Conservation (phyloP, 148 eudicot species). For the Rhododendron ferrugineum region DNA sequence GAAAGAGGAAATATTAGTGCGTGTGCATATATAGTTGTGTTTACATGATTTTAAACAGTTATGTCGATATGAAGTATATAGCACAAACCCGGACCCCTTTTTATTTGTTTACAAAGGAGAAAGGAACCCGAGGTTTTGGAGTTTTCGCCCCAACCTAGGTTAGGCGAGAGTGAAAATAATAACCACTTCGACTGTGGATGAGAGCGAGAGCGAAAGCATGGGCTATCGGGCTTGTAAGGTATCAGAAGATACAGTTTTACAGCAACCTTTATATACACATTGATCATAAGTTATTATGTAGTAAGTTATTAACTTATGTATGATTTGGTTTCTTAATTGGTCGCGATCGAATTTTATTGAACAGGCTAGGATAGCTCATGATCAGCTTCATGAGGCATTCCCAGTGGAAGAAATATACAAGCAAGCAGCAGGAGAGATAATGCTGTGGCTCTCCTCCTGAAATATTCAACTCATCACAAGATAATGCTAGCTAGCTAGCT, state of each 20-base stretch:
- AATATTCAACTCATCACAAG: constrained; percentile 1
- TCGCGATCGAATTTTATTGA: neutral
- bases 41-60: neutral
- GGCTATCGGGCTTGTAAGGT: neutral
- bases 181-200: too few species aligned
- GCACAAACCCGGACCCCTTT: too few species aligned
- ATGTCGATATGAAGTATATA: neutral
- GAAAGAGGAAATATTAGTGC: neutral
- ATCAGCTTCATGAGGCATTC: constrained; percentile 25
- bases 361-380: constrained; percentile 33
- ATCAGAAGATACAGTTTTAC: neutral
- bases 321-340: neutral
- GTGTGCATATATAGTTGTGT: neutral
- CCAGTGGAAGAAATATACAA: constrained; percentile 59
- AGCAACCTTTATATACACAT: neutral
- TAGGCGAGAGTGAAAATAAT: too few species aligned
- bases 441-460: constrained; percentile 29
- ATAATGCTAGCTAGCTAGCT: too few species aligned
- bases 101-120: too few species aligned
- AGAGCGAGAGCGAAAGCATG: too few species aligned
- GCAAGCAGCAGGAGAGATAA: constrained; percentile 71
- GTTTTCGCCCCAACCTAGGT: too few species aligned
- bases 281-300: neutral
- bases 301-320: neutral
- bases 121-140: too few species aligned